phyloP scores from a whole-genome alignment of 805 yeast genomes.

The Saturnispora serradocipensis region DNA sequence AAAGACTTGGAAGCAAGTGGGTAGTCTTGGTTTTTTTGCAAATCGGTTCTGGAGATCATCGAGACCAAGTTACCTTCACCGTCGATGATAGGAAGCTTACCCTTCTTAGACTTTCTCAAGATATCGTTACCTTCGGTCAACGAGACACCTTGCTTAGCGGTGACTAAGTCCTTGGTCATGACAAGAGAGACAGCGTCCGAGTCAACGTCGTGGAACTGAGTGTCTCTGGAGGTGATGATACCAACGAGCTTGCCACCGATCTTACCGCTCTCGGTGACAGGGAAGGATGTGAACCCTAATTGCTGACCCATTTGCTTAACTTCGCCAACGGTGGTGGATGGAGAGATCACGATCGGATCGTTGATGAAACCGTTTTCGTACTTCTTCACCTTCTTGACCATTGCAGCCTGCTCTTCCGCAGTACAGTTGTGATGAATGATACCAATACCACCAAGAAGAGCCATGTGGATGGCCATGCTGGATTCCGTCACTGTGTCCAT shows the following conservation, averaged over 20 bases:
- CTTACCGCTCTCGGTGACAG: slow-evolving; percentile 90
- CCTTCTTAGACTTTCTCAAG: slow-evolving; percentile 88
- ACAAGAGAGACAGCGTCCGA: slow-evolving; percentile 55
- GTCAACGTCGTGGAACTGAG: slow-evolving; percentile 83
- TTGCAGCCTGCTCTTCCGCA: slow-evolving; percentile 94
- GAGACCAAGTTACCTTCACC: slow-evolving; percentile 66
- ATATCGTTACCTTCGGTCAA: slow-evolving; percentile 83
- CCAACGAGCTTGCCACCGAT: slow-evolving; percentile 88
- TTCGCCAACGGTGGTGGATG: slow-evolving; percentile 69
- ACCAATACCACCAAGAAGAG: slow-evolving; percentile 97
- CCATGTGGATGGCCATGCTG: slow-evolving; percentile 97
- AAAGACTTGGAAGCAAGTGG: slow-evolving; percentile 93
- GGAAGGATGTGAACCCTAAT: slow-evolving; percentile 94
- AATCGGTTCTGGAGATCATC: slow-evolving; percentile 88
- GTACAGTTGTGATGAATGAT: slow-evolving; percentile 96
- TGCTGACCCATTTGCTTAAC: slow-evolving; percentile 59
- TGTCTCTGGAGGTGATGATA: slow-evolving; percentile 93
- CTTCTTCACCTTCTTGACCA: slow-evolving; percentile 95
- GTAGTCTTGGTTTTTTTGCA: slow-evolving; percentile 88
- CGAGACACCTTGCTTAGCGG: slow-evolving; percentile 75
- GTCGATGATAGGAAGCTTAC: slow-evolving; percentile 93
- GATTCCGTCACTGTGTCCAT: slow-evolving; percentile 99
- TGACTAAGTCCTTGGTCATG: slow-evolving; percentile 84
- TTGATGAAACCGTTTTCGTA: slow-evolving; percentile 96
- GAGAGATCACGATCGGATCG: slow-evolving; percentile 82